Percentiles rank a stretch among this genome's conserved stretches.
Conservation (phyloP, 2,329 filamentous ascomycete genomes). For the Fusarium nodosum region DNA sequence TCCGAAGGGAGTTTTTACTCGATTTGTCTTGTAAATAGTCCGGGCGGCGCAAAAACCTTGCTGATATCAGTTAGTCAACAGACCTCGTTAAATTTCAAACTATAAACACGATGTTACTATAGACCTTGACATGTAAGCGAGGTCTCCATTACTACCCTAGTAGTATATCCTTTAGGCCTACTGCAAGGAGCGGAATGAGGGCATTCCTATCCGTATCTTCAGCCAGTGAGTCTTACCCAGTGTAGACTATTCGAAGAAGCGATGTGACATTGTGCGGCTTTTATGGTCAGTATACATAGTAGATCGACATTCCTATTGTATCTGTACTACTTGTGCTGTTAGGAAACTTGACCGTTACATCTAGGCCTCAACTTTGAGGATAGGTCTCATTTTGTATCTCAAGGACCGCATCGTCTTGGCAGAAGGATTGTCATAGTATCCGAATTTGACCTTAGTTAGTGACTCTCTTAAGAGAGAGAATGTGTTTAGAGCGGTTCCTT, state of each 20-base stretch:
- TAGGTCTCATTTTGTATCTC: neutral
- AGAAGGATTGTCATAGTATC: neutral
- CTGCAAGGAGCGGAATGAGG: slow-evolving; percentile 4
- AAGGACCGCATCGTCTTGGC: neutral
- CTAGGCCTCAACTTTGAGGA: no score
- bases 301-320: neutral
- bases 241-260: neutral
- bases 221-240: neutral
- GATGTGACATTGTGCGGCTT: slow-evolving; percentile 30
- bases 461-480: neutral
- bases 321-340: neutral
- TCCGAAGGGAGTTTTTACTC: slow-evolving; percentile 8
- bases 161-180: neutral
- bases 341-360: neutral
- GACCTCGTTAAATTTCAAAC: slow-evolving; percentile 9
- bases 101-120: slow-evolving; percentile 3
- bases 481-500: no score
- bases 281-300: neutral
- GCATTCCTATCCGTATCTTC: slow-evolving; percentile 1
- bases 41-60: neutral
- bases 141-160: slow-evolving; percentile 8
- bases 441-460: neutral
- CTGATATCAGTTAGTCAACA: neutral
- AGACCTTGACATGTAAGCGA: neutral
- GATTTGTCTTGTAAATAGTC: neutral